phyloP scores from a whole-genome alignment of 2,329 filamentous ascomycete genomes.

The Aureobasidium uvarum region DNA sequence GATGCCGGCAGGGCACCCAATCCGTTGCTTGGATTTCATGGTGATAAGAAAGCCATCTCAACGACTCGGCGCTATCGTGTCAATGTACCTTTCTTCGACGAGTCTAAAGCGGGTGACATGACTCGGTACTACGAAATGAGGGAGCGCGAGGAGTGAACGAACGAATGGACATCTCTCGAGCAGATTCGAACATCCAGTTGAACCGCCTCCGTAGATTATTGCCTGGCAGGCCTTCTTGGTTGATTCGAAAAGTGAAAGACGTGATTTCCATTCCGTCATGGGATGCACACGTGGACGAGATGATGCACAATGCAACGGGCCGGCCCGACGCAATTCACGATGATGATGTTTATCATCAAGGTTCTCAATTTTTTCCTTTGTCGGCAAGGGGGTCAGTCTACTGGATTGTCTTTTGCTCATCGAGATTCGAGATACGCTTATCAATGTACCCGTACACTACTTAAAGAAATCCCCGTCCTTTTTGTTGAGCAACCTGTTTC shows the following conservation, averaged over 20 bases:
- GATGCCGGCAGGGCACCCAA: too few species aligned
- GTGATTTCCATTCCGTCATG: background rate
- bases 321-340: background rate
- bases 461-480: background rate
- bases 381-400: background rate
- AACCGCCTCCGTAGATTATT: background rate
- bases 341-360: conserved; percentile 13
- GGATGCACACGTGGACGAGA: background rate
- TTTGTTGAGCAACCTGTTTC: conserved; percentile 1
- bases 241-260: background rate
- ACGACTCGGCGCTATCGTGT: background rate
- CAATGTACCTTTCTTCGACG: background rate
- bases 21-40: too few species aligned
- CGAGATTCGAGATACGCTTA: background rate
- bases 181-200: background rate
- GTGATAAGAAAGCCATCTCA: background rate
- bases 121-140: background rate
- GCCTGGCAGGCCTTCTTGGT: background rate
- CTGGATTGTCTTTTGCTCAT: background rate
- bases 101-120: background rate
- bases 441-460: conserved; percentile 1
- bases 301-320: background rate
- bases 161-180: background rate
- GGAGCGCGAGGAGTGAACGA: background rate
- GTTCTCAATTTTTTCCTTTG: conserved; percentile 17